Evolutionary conservation across 2,329 filamentous ascomycete genomes (phyloP), one percentile per base, ranked within the genome.

Genomic region (Arthroderma sp.): DNA sequence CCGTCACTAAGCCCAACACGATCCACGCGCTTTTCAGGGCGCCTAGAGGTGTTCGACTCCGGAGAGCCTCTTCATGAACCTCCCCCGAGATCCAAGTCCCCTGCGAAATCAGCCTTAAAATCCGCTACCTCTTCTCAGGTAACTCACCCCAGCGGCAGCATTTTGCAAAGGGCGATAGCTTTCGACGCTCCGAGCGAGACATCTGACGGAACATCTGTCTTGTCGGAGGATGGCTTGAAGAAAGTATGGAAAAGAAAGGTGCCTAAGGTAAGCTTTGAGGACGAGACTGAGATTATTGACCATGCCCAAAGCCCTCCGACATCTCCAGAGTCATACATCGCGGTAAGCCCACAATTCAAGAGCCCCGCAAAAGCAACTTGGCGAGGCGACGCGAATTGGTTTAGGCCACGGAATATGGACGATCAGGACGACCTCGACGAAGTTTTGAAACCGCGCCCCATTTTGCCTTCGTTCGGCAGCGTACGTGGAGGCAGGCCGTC

Each of bases 261-360:
- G 29, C 68, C 68, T 3, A 68, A 76, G 43, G 77, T 81, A 43
- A 94, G 86, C 64, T 95, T 81, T 52, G 76, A 79, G 46, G 75
- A 78, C 37, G 69, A 72, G 39, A 64, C 72, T 4, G 66, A 72
- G 44, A 56, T 72, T 28, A 65, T 74, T 29, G 70, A 68, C 15
- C 57, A 67, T 11, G 60, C 63, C 29, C 61, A 64, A 6, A 67
- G 63, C 31, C 61, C 65, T 40, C 60, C 64, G 29, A 64, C 62
- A 5, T 66, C 63, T 4, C 64, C 62, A 1, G 65, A 68, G 34
- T 62, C 65, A 10, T 54, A 58, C 34, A 45, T 48, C 29, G 40
- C 56, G 3, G 55, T 59, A 28, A 66, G 63, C n/a, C 61, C 63
- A 8, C 58, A 55, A 1, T 55, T 53, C 22, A 59, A 57, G 43